Conservation (phyloP, 1,284 basidiomycete genomes). For the Porogramme epimiltina region DNA sequence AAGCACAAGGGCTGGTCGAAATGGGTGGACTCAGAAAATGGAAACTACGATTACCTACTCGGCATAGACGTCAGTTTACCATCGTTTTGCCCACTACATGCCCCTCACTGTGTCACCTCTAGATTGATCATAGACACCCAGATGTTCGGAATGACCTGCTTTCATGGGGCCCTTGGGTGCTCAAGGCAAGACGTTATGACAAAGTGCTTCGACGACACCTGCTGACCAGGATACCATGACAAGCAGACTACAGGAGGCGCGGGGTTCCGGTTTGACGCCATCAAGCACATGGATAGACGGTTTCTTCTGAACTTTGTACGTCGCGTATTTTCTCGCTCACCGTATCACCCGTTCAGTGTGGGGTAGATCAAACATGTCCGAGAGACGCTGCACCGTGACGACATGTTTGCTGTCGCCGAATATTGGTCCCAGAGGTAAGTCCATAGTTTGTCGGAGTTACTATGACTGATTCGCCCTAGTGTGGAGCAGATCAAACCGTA, state of each 20-base stretch:
- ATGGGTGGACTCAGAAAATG: constrained; percentile 67
- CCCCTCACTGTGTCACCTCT: not conserved
- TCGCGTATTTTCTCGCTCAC: constrained; percentile 25
- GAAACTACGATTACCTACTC: constrained; percentile 83
- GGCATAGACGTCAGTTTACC: constrained; percentile 68
- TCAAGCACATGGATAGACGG: constrained; percentile 77
- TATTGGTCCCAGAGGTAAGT: constrained; percentile 71
- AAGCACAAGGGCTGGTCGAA: constrained; percentile 72
- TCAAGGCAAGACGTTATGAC: constrained; percentile 43
- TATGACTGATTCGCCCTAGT: constrained; percentile 34
- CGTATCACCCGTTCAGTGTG: constrained; percentile 38
- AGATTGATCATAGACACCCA: constrained; percentile 88
- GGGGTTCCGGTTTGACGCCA: constrained; percentile 88
- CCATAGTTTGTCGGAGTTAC: not conserved
- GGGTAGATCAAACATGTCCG: constrained; percentile 54
- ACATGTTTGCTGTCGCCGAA: constrained; percentile 73
- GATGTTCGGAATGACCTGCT: constrained; percentile 71
- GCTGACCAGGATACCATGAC: too few relatives aligned
- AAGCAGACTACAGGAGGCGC: constrained; percentile 73
- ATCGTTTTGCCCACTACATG: too few relatives aligned
- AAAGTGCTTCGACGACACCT: too few relatives aligned
- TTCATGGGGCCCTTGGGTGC: constrained; percentile 71
- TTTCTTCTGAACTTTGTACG: constrained; percentile 71
- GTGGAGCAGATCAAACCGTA: constrained; percentile 54
- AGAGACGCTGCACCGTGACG: constrained; percentile 42